Conservation (phyloP, 306 rosid genomes). For the Malus sieversii region DNA sequence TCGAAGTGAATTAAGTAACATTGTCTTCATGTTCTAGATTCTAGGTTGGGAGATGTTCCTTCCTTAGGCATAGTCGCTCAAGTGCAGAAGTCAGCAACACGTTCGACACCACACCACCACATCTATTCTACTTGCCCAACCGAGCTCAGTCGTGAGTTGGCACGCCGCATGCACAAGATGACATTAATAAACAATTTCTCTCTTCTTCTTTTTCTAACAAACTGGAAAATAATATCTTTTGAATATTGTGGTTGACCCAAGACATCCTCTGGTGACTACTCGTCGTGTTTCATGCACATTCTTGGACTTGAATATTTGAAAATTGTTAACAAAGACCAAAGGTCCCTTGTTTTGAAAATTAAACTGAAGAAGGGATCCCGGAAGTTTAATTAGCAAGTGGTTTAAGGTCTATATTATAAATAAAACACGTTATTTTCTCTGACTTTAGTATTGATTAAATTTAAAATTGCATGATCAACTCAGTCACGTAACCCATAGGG, state of each 20-base stretch:
- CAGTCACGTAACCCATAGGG: background rate
- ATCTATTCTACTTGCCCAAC: too few species aligned
- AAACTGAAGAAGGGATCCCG: background rate
- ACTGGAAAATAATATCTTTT: background rate
- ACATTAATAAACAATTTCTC: too few species aligned
- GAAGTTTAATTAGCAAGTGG: background rate
- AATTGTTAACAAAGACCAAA: conserved; percentile 7
- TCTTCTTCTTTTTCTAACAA: too few species aligned
- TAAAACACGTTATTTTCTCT: background rate
- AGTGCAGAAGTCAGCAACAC: too few species aligned
- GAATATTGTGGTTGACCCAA: background rate
- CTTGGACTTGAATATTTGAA: background rate
- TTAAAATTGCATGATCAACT: background rate
- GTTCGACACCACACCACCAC: too few species aligned
- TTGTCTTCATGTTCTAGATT: too few species aligned
- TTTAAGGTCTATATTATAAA: background rate
- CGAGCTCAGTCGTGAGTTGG: too few species aligned
- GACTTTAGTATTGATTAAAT: background rate
- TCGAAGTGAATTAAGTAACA: too few species aligned
- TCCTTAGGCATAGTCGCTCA: too few species aligned
- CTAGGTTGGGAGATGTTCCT: too few species aligned
- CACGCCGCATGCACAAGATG: too few species aligned
- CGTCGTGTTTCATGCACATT: conserved; percentile 5
- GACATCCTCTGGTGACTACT: background rate
- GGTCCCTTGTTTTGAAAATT: background rate